Conservation (phyloP, 306 rosid genomes). For the Vigna reflexopilosa region DNA sequence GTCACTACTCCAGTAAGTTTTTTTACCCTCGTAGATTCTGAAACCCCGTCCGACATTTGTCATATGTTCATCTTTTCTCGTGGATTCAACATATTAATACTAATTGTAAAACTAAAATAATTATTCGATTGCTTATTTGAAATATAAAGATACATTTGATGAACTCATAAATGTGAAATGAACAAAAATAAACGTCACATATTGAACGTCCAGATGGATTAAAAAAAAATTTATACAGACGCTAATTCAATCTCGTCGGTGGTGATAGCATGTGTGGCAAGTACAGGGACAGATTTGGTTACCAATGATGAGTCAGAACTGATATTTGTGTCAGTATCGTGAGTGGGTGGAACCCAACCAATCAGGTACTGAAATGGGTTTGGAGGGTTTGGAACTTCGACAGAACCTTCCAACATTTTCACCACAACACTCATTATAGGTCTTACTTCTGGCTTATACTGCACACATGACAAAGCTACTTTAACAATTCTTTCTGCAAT, state of each 20-base stretch:
- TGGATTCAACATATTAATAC: not conserved
- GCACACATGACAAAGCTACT: conserved; percentile 52
- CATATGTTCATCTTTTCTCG: too few species aligned
- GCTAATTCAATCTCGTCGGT: conserved; percentile 5
- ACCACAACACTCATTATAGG: conserved; percentile 52
- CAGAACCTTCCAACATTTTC: conserved; percentile 57
- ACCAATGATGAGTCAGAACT: not conserved
- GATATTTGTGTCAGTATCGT: not conserved
- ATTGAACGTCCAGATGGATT: not conserved
- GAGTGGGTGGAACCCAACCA: not conserved
- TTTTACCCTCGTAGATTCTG: too few species aligned
- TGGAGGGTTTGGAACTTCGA: conserved; percentile 46
- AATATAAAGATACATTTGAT: not conserved
- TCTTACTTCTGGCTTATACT: conserved; percentile 44
- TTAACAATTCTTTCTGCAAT: conserved; percentile 41
- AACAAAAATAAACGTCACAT: not conserved
- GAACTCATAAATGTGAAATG: not conserved
- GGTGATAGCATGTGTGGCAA: not conserved
- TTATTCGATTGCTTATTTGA: not conserved
- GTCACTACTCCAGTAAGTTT: too few species aligned
- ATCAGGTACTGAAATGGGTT: conserved; percentile 45
- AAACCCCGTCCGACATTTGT: too few species aligned
- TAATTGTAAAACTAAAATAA: not conserved
- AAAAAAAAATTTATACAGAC: not conserved
- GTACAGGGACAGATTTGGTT: not conserved